phyloP scores from a whole-genome alignment of 2,329 filamentous ascomycete genomes.

The Colletotrichum lini region DNA sequence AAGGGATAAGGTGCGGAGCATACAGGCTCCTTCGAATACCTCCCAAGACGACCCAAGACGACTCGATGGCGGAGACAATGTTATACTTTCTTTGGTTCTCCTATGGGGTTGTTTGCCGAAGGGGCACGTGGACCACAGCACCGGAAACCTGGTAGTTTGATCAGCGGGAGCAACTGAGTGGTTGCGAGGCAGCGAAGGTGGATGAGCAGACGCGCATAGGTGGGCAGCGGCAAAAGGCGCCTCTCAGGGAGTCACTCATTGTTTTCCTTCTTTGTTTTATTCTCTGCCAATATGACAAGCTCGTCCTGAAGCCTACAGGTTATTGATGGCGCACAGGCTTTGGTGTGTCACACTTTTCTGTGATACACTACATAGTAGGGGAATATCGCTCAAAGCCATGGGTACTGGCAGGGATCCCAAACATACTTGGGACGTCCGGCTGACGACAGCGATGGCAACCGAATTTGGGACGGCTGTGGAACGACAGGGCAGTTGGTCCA shows the following conservation, averaged over 20 bases:
- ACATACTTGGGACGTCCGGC: constrained; percentile 25
- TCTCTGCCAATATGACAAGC: constrained; percentile 29
- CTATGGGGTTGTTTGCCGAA: constrained; percentile 29
- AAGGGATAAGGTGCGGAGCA: constrained; percentile 31
- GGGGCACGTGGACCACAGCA: constrained; percentile 30
- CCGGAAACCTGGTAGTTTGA: constrained; percentile 32
- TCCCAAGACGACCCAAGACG: constrained; percentile 4
- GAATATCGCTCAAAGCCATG: constrained; percentile 30
- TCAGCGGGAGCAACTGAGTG: constrained; percentile 33
- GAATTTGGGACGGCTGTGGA: constrained; percentile 4
- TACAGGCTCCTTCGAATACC: constrained; percentile 7
- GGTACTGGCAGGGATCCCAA: constrained; percentile 38
- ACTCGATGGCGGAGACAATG: constrained; percentile 7
- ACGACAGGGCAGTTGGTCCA: constrained; percentile 9
- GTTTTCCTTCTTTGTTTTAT: background rate
- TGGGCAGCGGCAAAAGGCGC: constrained; percentile 13
- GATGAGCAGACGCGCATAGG: background rate
- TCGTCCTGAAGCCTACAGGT: constrained; percentile 19
- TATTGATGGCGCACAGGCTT: constrained; percentile 38
- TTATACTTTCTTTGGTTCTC: constrained; percentile 13
- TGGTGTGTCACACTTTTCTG: constrained; percentile 26
- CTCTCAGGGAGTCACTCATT: constrained; percentile 8
- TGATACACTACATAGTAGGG: constrained; percentile 1
- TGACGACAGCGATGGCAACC: constrained; percentile 21
- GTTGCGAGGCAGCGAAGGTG: background rate